Conservation (phyloP, 2,329 filamentous ascomycete genomes). For the Myriosclerotinia duriaeana region DNA sequence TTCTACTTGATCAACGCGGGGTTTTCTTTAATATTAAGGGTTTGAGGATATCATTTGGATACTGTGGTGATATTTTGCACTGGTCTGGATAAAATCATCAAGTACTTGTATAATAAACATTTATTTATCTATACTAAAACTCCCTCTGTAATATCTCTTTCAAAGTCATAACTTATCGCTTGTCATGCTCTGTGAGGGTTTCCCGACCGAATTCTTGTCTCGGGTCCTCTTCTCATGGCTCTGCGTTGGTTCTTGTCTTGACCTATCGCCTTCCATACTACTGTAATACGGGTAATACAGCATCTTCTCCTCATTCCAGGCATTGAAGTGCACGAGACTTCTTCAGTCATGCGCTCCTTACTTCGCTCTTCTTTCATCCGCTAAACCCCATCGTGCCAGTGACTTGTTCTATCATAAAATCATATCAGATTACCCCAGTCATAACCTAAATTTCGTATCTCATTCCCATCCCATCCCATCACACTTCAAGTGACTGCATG, state of each 20-base stretch:
- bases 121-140: background rate
- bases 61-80: background rate
- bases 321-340: background rate
- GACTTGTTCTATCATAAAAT: background rate
- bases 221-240: slow-evolving; percentile 11
- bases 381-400: background rate
- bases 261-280: background rate
- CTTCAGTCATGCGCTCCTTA: background rate
- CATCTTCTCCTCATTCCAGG: background rate
- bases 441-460: slow-evolving; percentile 6
- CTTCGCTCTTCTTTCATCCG: background rate
- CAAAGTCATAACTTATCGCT: background rate
- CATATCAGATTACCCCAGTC: background rate
- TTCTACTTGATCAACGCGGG: background rate
- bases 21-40: background rate
- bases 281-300: slow-evolving; percentile 3
- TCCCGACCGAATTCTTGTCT: slow-evolving; percentile 8
- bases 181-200: background rate
- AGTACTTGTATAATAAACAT: background rate
- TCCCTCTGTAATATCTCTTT: background rate
- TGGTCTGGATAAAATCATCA: background rate
- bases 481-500: slow-evolving; percentile 15
- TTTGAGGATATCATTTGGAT: background rate
- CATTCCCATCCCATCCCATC: background rate
- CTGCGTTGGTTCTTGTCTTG: slow-evolving; percentile 7